Conservation (phyloP, 352 stramenopile genomes). For the Ochromonadaceae sp. region DNA sequence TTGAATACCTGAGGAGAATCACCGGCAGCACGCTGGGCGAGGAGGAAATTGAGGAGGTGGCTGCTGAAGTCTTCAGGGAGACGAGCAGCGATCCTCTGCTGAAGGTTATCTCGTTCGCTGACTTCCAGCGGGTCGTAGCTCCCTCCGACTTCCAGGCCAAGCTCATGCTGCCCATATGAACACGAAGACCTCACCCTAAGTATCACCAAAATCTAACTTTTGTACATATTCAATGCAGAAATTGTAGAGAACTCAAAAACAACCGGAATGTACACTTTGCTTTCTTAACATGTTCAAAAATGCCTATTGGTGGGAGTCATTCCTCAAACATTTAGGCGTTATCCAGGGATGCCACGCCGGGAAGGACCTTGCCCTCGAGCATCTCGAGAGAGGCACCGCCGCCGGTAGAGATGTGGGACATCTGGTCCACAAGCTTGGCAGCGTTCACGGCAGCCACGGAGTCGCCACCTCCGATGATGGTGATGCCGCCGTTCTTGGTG, state of each 20-base stretch:
- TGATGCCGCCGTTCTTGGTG: slow-evolving; percentile 77
- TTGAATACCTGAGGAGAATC: background rate
- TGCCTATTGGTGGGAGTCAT: too few species aligned
- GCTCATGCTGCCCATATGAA: too few species aligned
- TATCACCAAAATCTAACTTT: too few species aligned
- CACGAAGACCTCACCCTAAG: too few species aligned
- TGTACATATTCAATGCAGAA: too few species aligned
- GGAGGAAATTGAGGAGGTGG: background rate
- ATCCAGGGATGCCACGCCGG: slow-evolving; percentile 83
- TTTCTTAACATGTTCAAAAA: too few species aligned
- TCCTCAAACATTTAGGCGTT: too few species aligned
- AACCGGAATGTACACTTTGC: too few species aligned
- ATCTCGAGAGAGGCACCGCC: slow-evolving; percentile 95
- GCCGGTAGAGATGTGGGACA: slow-evolving; percentile 84
- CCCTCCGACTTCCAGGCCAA: slow-evolving; percentile 10
- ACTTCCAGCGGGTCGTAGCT: slow-evolving; percentile 13
- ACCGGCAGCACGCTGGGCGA: background rate
- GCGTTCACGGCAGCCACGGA: slow-evolving; percentile 62
- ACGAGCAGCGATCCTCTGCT: background rate
- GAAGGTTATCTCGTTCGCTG: background rate
- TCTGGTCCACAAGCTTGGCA: slow-evolving; percentile 51
- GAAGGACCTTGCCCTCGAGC: slow-evolving; percentile 93
- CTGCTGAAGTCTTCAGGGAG: background rate
- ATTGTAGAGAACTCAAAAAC: too few species aligned
- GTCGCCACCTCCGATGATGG: slow-evolving; percentile 97